A percentile compares a stretch with the other conserved stretches of the same genome.
These are phyloP conservation scores for Aspergillus bombycis DNA, from an alignment of 2,329 filamentous ascomycete species.

Conservation along the genomic window DNA sequence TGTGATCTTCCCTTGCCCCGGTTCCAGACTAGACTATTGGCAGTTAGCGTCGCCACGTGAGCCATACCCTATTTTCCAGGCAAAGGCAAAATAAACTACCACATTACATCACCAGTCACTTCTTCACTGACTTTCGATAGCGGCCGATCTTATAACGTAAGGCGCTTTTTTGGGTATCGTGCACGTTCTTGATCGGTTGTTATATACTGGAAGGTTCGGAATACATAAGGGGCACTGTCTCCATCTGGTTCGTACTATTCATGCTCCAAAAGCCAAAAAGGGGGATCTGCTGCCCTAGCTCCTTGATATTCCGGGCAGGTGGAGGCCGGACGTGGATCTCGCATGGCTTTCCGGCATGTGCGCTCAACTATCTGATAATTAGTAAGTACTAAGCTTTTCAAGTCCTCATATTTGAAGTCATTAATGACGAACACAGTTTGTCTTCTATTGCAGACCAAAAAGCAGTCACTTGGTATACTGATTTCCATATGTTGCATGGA, in stretches of 20 bases:
- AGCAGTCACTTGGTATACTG: background rate
- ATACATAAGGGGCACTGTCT: background rate
- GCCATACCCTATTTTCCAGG: background rate
- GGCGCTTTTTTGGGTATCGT: background rate
- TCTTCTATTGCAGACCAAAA: background rate
- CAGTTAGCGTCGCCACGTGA: background rate
- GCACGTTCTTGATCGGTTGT: background rate
- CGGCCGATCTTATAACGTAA: background rate
- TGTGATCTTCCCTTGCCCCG: background rate
- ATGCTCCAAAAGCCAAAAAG: background rate
- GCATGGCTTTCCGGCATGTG: slow-evolving; percentile 1
- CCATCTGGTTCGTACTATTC: background rate
- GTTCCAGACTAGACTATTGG: slow-evolving; percentile 1
- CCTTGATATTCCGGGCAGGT: background rate
- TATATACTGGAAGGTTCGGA: background rate
- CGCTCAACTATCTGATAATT: background rate
- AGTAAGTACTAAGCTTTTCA: slow-evolving; percentile 1
- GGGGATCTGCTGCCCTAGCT: background rate
- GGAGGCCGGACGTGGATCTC: background rate
- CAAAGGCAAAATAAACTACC: background rate
- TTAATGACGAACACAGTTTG: background rate
- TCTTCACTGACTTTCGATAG: background rate
- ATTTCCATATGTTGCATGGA: background rate
- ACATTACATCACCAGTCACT: background rate
- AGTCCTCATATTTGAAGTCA: background rate